Base-by-base conservation (phyloP, 768 basidiomycete genomes). In the Mycena venus region DNA sequence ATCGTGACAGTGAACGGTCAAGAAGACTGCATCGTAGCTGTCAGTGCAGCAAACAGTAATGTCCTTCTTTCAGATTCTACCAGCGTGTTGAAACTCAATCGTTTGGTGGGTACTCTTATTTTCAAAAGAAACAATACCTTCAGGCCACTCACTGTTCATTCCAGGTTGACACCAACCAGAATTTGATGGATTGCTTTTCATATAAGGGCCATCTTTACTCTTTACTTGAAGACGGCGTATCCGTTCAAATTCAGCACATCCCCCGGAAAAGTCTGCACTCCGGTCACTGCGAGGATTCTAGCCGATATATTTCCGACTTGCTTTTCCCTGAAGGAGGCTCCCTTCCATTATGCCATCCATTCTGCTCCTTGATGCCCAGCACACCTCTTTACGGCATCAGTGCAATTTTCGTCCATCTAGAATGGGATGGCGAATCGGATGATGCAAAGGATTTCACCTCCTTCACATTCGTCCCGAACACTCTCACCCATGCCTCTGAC, bases 181-280 rank as follows among this genome's bases (percentile, higher is more conserved):
- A 75, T 34, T 58, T 71, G 36, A 63, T 31, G 3, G 59, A 61
- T 4, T 60, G 27, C 34, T 71, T 75, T 21, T 17, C 65, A 5
- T 75, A 67, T 42, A 12, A 63, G 17, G 70, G 65, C 27, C 74
- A 75, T 58, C 65, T 75, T 0, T 75, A 67, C 60, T 55, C 56
- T 15, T 10, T 71, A 5, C 8, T 71, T 19, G 70, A 75, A 32
- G 55, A 72, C 38, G 67, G 71, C 7, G 19, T 34, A 2, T 59
- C 60, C 1, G 56, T 72, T 25, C 70, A 64, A 29, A 75, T 72
- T 19, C 75, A 75, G 23, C 75, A 75, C 55, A 44, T 75, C 27
- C 61, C 71, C 10, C 70, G 61, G 17, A 59, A 42, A 5, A 70
- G 55, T 36, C 55, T 75, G 5, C 14, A 31, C 29, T 72, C 70